Evolutionary conservation across 192 early-diverging fungal species (phyloP), one percentile per base, ranked within the genome.

Genomic region (Phycomyces blakesleeanus): DNA sequence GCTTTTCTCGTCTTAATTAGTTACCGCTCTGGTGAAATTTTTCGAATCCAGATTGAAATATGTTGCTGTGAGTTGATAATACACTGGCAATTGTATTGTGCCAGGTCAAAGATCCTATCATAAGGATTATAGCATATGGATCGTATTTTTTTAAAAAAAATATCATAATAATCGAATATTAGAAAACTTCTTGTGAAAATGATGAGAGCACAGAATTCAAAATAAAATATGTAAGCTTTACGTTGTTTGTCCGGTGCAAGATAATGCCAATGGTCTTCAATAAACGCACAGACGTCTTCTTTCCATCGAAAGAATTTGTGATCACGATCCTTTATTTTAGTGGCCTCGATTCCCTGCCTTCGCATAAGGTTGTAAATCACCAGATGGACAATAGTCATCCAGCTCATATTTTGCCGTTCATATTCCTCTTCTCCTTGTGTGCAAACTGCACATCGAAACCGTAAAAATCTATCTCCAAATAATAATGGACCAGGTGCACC

Each of bases 41-140:
- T 20, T 87, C 89, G 27, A 87, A 80, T 29, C 92, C 92, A 8
- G 91, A 91, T 16, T 78, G 63, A 53, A 94, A 94, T 47, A 89
- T 76, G 20, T 80, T 69, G 12, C 77, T 79, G n/a, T 92, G 88
- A 9, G 89, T 91, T 5, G 91, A 95, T 21, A 95, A 64, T 25
- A 85, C 84, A 52, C 89, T 91, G 2, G 91, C 91, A 5, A 95
- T 82, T 2, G 91, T 93, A 70, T 95, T 95, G 37, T 88, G 83
- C 93, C 93, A 94, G 0, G 90, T 92, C 0, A 83, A 80, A 0
- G 87, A 83, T 68, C 79, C 85, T 87, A 70, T n/a, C 37, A 39
- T 56, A 34, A 44, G 55, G 24, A 8, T n/a, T n/a, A n/a, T n/a
- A n/a, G n/a, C n/a, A n/a, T n/a, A n/a, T n/a, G n/a, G n/a, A n/a